phyloP scores from a whole-genome alignment of 2,329 filamentous ascomycete species.

The Cadophora gregata region DNA sequence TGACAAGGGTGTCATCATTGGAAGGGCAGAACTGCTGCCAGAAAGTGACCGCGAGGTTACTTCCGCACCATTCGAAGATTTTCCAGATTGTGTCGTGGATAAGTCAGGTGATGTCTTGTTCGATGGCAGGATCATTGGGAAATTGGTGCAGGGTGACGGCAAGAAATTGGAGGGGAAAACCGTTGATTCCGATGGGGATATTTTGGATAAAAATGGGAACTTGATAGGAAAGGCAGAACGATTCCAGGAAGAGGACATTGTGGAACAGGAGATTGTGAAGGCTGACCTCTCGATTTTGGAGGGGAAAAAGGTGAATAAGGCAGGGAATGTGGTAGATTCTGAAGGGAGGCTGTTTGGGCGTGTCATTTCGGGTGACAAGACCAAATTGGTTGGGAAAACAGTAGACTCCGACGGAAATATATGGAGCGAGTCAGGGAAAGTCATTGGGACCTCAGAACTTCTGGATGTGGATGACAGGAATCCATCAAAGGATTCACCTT shows the following conservation, averaged over 20 bases:
- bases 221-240: slow-evolving; percentile 48
- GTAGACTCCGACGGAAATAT: slow-evolving; percentile 71
- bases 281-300: slow-evolving; percentile 57
- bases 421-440: slow-evolving; percentile 72
- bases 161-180: slow-evolving; percentile 68
- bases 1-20: slow-evolving; percentile 70
- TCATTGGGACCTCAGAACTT: slow-evolving; percentile 70
- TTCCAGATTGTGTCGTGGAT: slow-evolving; percentile 59
- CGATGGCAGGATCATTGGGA: slow-evolving; percentile 60
- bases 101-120: slow-evolving; percentile 58
- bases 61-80: slow-evolving; percentile 61
- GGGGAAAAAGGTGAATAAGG: slow-evolving; percentile 63
- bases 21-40: slow-evolving; percentile 69
- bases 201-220: slow-evolving; percentile 77
- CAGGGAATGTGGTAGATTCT: slow-evolving; percentile 61
- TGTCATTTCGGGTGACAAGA: slow-evolving; percentile 66
- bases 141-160: slow-evolving; percentile 66
- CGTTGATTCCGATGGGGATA: slow-evolving; percentile 83
- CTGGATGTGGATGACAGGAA: slow-evolving; percentile 62
- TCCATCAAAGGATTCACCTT: slow-evolving; percentile 56
- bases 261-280: slow-evolving; percentile 33
- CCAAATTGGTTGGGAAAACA: slow-evolving; percentile 67
- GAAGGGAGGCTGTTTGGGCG: slow-evolving; percentile 63
- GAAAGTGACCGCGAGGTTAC: slow-evolving; percentile 57
- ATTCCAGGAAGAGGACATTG: slow-evolving; percentile 44